phyloP scores from a whole-genome alignment of 2,329 filamentous ascomycete genomes.

The Cadophora sp. region DNA sequence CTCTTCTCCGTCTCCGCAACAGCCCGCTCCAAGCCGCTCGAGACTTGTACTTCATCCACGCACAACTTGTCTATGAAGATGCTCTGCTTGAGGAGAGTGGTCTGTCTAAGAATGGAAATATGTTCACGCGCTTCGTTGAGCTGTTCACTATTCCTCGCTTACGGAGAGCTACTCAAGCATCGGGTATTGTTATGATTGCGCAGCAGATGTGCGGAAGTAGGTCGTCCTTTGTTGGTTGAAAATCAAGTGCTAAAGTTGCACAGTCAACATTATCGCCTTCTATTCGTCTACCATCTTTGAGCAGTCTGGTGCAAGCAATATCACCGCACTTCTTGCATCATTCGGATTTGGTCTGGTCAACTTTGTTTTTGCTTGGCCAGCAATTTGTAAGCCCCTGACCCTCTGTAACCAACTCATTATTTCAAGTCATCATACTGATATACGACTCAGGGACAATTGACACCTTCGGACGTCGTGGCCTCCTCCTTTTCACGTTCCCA shows the following conservation, averaged over 20 bases:
- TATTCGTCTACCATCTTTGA: conserved; percentile 71
- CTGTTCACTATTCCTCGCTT: conserved; percentile 74
- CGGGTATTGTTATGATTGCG: conserved; percentile 68
- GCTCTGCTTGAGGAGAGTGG: conserved; percentile 47
- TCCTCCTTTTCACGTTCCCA: conserved; percentile 66
- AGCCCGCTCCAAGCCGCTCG: conserved; percentile 65
- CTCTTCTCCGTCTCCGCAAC: conserved; percentile 63
- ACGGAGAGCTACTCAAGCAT: conserved; percentile 75
- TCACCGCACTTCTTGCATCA: conserved; percentile 62
- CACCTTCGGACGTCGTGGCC: conserved; percentile 66
- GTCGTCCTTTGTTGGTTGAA: neutral
- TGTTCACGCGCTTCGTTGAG: conserved; percentile 64
- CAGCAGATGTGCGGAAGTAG: conserved; percentile 48
- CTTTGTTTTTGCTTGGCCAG: conserved; percentile 65
- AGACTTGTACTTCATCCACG: conserved; percentile 66
- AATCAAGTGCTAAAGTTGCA: conserved; percentile 13
- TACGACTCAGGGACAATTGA: conserved; percentile 59
- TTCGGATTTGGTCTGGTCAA: conserved; percentile 71
- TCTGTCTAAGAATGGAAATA: conserved; percentile 53
- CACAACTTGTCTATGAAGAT: conserved; percentile 58
- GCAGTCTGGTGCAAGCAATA: conserved; percentile 57
- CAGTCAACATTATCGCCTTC: conserved; percentile 74
- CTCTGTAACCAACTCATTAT: neutral
- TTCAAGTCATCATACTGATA: neutral
- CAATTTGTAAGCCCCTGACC: conserved; percentile 48